These are phyloP conservation scores for Henningerozyma blattae DNA, from an alignment of 805 yeast genomes.

Conservation along the genomic window DNA sequence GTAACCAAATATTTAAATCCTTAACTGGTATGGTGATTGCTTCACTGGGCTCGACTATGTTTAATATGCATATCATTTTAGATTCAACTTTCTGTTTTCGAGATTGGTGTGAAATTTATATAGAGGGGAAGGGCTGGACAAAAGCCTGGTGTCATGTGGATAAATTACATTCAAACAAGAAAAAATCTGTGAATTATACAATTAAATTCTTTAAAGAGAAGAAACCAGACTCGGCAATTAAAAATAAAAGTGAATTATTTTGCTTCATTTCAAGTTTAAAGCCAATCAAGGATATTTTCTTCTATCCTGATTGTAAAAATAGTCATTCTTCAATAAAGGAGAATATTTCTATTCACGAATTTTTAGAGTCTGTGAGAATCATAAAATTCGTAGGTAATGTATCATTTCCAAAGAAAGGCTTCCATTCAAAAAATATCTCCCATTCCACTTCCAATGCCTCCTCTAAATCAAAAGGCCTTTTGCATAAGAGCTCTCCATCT, in stretches of 20 bases:
- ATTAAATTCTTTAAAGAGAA: background rate
- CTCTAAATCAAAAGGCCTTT: too few species aligned
- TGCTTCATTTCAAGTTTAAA: too few species aligned
- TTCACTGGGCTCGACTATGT: conserved; percentile 13
- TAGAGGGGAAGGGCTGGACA: conserved; percentile 21
- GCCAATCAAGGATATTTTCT: too few species aligned
- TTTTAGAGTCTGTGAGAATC: background rate
- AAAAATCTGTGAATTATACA: too few species aligned
- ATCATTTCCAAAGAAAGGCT: background rate
- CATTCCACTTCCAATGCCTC: too few species aligned
- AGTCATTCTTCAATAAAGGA: too few species aligned
- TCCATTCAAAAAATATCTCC: too few species aligned
- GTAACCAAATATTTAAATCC: conserved; percentile 15
- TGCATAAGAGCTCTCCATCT: too few species aligned
- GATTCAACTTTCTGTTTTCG: conserved; percentile 19
- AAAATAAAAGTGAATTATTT: too few species aligned
- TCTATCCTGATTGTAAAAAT: too few species aligned
- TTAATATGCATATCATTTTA: conserved; percentile 20
- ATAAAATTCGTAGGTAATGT: conserved; percentile 1
- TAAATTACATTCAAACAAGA: conserved; percentile 9
- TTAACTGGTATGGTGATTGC: conserved; percentile 21
- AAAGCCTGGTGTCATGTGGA: conserved; percentile 25
- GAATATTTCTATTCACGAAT: background rate
- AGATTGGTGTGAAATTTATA: conserved; percentile 25
- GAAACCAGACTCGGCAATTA: too few species aligned